phyloP scores from a whole-genome alignment of 108 stramenopile genomes.

The Conticribra weissflogii region DNA sequence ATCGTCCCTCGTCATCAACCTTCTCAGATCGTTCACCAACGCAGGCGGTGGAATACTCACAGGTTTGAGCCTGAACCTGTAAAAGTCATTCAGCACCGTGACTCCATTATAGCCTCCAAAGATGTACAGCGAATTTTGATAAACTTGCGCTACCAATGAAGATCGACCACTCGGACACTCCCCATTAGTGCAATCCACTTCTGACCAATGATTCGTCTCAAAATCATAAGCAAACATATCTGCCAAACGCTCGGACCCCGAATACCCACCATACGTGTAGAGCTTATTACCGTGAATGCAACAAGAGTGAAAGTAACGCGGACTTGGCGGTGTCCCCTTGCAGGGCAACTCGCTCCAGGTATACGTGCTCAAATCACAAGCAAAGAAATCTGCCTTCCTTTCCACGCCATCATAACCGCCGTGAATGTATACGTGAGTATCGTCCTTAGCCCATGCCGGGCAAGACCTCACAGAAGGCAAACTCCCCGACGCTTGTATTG shows the following conservation, averaged over 20 bases:
- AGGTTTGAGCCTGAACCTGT: slow-evolving; percentile 88
- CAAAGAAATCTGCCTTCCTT: slow-evolving; percentile 91
- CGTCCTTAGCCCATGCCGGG: slow-evolving; percentile 90
- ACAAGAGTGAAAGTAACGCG: slow-evolving; percentile 95
- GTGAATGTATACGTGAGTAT: slow-evolving; percentile 89
- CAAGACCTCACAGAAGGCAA: slow-evolving; percentile 83
- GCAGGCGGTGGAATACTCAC: slow-evolving; percentile 78
- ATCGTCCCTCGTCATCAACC: slow-evolving; percentile 71
- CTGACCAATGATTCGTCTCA: slow-evolving; percentile 79
- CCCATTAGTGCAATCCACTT: slow-evolving; percentile 62
- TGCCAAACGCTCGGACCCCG: slow-evolving; percentile 84
- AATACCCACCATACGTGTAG: slow-evolving; percentile 93
- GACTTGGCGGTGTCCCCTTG: slow-evolving; percentile 80
- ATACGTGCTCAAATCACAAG: slow-evolving; percentile 83
- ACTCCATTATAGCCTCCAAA: slow-evolving; percentile 90
- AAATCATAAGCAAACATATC: slow-evolving; percentile 90
- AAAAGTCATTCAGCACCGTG: slow-evolving; percentile 94
- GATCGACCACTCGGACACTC: slow-evolving; percentile 86
- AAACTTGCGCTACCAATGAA: slow-evolving; percentile 90
- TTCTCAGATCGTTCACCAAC: slow-evolving; percentile 78
- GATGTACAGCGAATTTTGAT: slow-evolving; percentile 86
- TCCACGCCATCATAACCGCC: slow-evolving; percentile 95
- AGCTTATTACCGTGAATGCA: slow-evolving; percentile 87
- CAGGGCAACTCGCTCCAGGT: slow-evolving; percentile 90
- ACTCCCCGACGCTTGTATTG: slow-evolving; percentile 52